These are phyloP conservation scores for Solanum medicagineum DNA, from an alignment of 257 asterid genomes.

Conservation along the genomic window DNA sequence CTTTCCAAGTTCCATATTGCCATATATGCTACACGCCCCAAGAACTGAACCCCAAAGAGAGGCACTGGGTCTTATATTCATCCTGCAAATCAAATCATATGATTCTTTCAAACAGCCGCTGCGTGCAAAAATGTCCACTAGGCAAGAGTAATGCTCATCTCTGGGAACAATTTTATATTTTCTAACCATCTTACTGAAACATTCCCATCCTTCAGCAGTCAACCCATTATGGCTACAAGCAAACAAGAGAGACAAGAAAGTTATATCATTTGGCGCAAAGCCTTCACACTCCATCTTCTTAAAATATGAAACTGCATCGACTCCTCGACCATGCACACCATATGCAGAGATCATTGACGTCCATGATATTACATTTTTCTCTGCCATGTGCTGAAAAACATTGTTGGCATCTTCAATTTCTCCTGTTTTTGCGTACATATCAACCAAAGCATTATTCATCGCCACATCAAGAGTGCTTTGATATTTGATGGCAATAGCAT, in stretches of 20 bases:
- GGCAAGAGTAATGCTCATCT: slow-evolving; percentile 33
- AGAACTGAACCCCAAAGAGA: slow-evolving; percentile 33
- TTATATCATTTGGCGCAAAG: slow-evolving; percentile 35
- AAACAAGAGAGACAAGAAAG: slow-evolving; percentile 38
- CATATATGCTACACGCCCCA: slow-evolving; percentile 31
- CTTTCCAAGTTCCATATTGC: slow-evolving; percentile 19
- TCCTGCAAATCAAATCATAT: slow-evolving; percentile 14
- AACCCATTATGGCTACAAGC: slow-evolving; percentile 50
- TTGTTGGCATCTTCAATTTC: slow-evolving; percentile 27
- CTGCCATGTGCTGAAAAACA: slow-evolving; percentile 33
- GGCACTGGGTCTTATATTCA: slow-evolving; percentile 5
- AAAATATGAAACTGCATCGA: slow-evolving; percentile 29
- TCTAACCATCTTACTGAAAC: slow-evolving; percentile 23
- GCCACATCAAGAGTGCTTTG: slow-evolving; percentile 18
- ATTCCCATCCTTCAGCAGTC: slow-evolving; percentile 29
- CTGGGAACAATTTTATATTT: slow-evolving; percentile 23
- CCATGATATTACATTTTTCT: slow-evolving; percentile 46
- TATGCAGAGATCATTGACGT: slow-evolving; percentile 41
- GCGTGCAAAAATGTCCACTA: slow-evolving; percentile 43
- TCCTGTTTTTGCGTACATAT: slow-evolving; percentile 62
- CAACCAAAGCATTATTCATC: slow-evolving; percentile 34
- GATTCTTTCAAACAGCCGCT: slow-evolving; percentile 31
- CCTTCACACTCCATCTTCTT: slow-evolving; percentile 32
- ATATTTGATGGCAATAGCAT: slow-evolving; percentile 20
- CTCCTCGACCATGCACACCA: slow-evolving; percentile 33